Percentiles rank a stretch among this genome's conserved stretches.
Evolutionary conservation across 768 basidiomycete species (phyloP).

Genomic region (Fomitopsis pulvina): DNA sequence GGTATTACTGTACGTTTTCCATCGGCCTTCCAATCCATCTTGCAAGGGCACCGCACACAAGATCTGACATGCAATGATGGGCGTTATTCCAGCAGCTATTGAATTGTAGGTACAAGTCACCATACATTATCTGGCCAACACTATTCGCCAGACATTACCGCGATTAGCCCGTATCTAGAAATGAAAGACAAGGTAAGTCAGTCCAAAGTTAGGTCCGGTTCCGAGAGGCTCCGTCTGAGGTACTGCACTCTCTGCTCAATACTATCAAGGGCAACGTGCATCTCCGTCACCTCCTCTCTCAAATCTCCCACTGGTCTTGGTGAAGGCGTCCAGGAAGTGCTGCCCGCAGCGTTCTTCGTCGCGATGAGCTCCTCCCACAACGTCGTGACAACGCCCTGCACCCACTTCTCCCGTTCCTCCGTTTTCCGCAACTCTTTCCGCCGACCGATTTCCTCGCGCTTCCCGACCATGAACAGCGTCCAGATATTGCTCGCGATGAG

Average conservation of each 20-base stretch:
- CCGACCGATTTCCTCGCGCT: slow-evolving; percentile 38
- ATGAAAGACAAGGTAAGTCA: no score
- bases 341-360: slow-evolving; percentile 29
- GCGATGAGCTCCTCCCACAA: slow-evolving; percentile 63
- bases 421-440: slow-evolving; percentile 43
- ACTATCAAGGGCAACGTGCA: slow-evolving; percentile 45
- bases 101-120: no score
- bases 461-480: slow-evolving; percentile 48
- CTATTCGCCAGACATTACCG: no score
- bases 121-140: no score
- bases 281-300: slow-evolving; percentile 41
- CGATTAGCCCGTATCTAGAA: no score
- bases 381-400: slow-evolving; percentile 64
- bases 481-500: slow-evolving; percentile 76
- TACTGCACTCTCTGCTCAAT: slow-evolving; percentile 48
- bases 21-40: no score
- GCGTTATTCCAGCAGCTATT: no score
- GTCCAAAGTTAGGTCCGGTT: slow-evolving; percentile 18
- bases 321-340: not conserved
- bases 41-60: no score
- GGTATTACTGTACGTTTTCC: no score
- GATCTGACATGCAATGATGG: no score
- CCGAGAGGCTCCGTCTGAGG: slow-evolving; percentile 36
- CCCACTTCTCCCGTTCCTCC: slow-evolving; percentile 70
- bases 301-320: slow-evolving; percentile 21